Evolutionary conservation across 1,284 basidiomycete genomes (phyloP).

Genomic region (Naganishia liquefaciens): DNA sequence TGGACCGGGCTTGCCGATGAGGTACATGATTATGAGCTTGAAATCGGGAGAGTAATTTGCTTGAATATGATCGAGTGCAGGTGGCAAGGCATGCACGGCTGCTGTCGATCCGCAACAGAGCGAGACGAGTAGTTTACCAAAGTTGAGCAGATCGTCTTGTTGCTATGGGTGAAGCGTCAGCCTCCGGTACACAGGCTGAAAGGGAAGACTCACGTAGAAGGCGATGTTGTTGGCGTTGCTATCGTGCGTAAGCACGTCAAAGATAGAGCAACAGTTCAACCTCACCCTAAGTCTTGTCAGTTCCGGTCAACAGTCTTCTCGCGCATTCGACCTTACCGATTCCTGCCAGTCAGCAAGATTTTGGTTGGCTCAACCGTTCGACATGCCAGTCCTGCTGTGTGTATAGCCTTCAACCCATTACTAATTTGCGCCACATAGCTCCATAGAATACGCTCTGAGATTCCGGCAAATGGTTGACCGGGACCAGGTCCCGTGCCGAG

Average conservation of each 20-base stretch:
- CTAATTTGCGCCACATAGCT: constrained; percentile 90
- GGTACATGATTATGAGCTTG: constrained; percentile 74
- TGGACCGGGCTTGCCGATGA: constrained; percentile 71
- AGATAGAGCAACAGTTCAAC: constrained; percentile 76
- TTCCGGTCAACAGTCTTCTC: background rate
- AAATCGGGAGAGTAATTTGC: constrained; percentile 78
- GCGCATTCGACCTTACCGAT: constrained; percentile 62
- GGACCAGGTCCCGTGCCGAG: constrained; percentile 45
- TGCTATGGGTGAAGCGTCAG: constrained; percentile 45
- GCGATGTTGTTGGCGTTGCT: constrained; percentile 11
- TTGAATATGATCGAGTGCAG: constrained; percentile 74
- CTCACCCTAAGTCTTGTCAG: constrained; percentile 61
- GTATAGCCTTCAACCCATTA: constrained; percentile 80
- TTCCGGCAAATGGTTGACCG: constrained; percentile 37
- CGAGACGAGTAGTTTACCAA: constrained; percentile 82
- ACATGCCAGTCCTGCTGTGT: constrained; percentile 78
- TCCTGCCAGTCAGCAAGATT: constrained; percentile 83
- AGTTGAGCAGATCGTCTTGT: constrained; percentile 83
- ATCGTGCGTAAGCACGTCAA: constrained; percentile 80
- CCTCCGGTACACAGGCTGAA: background rate
- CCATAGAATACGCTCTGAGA: constrained; percentile 88
- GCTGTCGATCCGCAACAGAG: constrained; percentile 67
- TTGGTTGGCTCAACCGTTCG: constrained; percentile 84
- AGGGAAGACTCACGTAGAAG: constrained; percentile 8
- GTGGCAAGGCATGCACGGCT: constrained; percentile 65